phyloP scores from a whole-genome alignment of 176 grass and related monocot species.

The Secale cereale region DNA sequence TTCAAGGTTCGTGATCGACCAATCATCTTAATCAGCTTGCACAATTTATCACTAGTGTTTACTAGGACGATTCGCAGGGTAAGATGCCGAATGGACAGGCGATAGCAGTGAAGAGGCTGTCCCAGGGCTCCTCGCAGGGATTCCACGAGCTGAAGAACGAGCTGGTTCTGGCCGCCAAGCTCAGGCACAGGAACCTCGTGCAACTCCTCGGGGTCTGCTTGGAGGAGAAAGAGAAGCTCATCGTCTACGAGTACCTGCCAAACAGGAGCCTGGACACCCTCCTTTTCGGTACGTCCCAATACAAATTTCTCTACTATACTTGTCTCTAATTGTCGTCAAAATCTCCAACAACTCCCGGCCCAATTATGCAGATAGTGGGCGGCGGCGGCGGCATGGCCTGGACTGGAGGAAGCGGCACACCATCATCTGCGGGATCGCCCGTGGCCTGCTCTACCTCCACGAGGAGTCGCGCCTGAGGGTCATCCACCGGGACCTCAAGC shows the following conservation, averaged over 20 bases:
- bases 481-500: constrained; percentile 43
- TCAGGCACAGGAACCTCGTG: constrained; percentile 46
- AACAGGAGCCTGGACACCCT: constrained; percentile 45
- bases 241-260: constrained; percentile 44
- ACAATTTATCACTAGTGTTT: not conserved
- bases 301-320: not conserved
- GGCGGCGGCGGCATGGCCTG: not conserved
- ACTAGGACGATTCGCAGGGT: constrained; percentile 9
- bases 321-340: too few relatives aligned
- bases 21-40: not conserved
- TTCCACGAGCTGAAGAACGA: constrained; percentile 39
- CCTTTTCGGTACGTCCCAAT: constrained; percentile 28
- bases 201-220: constrained; percentile 36
- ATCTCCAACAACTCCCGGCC: too few relatives aligned
- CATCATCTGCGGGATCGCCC: constrained; percentile 21
- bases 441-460: constrained; percentile 33
- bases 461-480: constrained; percentile 31
- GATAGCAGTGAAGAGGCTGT: constrained; percentile 29
- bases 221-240: constrained; percentile 30
- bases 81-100: constrained; percentile 3
- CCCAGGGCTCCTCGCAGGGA: constrained; percentile 27
- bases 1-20: not conserved
- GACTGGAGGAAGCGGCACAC: constrained; percentile 30
- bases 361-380: not conserved
- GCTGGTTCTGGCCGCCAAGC: constrained; percentile 47